phyloP scores from a whole-genome alignment of 2,329 filamentous ascomycete genomes.

The Verticillium tricorpus region DNA sequence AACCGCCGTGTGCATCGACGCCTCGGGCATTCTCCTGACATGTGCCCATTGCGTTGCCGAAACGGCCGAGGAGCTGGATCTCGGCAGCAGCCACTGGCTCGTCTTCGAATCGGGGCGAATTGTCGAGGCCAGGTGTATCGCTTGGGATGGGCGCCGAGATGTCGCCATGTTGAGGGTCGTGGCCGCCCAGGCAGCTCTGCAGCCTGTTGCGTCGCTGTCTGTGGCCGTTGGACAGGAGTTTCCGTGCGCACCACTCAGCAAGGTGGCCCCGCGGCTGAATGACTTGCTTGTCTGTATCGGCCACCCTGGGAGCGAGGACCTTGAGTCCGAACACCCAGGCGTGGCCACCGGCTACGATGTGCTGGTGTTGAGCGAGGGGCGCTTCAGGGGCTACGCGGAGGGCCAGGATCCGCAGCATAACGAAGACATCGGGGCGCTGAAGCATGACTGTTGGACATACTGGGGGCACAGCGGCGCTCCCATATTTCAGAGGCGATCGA shows the following conservation, averaged over 20 bases:
- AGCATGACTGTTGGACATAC: slow-evolving; percentile 53
- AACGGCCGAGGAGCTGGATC: slow-evolving; percentile 25
- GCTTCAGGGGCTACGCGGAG: slow-evolving; percentile 31
- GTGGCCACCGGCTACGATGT: slow-evolving; percentile 39
- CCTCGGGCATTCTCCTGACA: slow-evolving; percentile 39
- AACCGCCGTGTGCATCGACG: slow-evolving; percentile 44
- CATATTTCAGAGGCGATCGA: slow-evolving; percentile 32
- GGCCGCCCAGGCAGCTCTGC: slow-evolving; percentile 13
- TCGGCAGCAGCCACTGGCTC: slow-evolving; percentile 29
- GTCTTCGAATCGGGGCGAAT: slow-evolving; percentile 35
- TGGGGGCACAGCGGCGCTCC: slow-evolving; percentile 52
- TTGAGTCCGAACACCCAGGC: slow-evolving; percentile 32
- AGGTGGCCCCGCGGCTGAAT: slow-evolving; percentile 12
- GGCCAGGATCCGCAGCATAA: slow-evolving; percentile 43
- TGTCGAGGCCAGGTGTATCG: slow-evolving; percentile 32
- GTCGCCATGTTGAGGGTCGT: slow-evolving; percentile 40
- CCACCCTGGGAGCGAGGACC: slow-evolving; percentile 33
- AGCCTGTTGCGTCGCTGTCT: not conserved
- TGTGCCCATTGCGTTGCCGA: slow-evolving; percentile 49
- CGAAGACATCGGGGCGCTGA: slow-evolving; percentile 44
- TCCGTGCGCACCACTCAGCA: slow-evolving; percentile 14
- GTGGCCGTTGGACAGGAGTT: slow-evolving; percentile 9
- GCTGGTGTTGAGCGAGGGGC: slow-evolving; percentile 39
- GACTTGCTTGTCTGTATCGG: slow-evolving; percentile 25
- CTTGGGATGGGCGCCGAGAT: slow-evolving; percentile 38